A percentile compares a stretch with the other conserved stretches of the same genome.
Conservation (phyloP, 1,284 basidiomycete species). For the Cystobasidiaceae sp. region DNA sequence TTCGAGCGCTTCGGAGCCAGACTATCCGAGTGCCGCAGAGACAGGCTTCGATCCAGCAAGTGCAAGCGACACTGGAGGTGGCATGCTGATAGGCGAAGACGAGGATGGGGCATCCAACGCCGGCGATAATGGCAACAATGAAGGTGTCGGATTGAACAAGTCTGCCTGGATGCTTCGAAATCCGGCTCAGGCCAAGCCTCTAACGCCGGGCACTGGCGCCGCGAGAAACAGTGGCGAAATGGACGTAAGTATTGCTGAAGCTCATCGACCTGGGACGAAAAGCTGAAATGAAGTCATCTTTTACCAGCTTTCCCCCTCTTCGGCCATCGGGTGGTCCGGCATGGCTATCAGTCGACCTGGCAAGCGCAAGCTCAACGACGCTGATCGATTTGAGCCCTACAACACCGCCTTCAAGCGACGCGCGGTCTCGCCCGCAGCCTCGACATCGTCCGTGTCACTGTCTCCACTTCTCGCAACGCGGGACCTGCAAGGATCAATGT, state of each 20-base stretch:
- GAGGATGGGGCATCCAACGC: slow-evolving; percentile 3
- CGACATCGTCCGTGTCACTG: slow-evolving; percentile 22
- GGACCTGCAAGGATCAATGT: background rate
- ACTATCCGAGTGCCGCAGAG: slow-evolving; percentile 14
- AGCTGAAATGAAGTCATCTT: background rate
- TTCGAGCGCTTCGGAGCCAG: slow-evolving; percentile 6
- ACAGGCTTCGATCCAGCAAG: background rate
- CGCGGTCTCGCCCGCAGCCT: slow-evolving; percentile 18
- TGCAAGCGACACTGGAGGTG: slow-evolving; percentile 5
- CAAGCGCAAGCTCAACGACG: slow-evolving; percentile 25
- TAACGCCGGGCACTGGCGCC: background rate
- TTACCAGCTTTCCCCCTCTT: slow-evolving; percentile 15
- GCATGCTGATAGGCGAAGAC: slow-evolving; percentile 10
- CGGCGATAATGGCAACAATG: background rate
- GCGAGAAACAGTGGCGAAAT: background rate
- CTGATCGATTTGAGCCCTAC: slow-evolving; percentile 25
- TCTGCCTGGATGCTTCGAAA: slow-evolving; percentile 10
- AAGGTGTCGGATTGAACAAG: background rate
- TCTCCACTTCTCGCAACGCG: slow-evolving; percentile 12
- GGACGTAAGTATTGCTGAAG: slow-evolving; percentile 12
- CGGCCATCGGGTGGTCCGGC: slow-evolving; percentile 8
- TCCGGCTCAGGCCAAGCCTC: slow-evolving; percentile 10
- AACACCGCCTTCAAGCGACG: slow-evolving; percentile 24
- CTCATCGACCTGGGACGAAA: background rate
- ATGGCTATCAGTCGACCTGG: slow-evolving; percentile 4